A percentile compares a stretch with the other conserved stretches of the same genome.
phyloP scores from a whole-genome alignment of 768 basidiomycete genomes.

The Trametes gibbosa region DNA sequence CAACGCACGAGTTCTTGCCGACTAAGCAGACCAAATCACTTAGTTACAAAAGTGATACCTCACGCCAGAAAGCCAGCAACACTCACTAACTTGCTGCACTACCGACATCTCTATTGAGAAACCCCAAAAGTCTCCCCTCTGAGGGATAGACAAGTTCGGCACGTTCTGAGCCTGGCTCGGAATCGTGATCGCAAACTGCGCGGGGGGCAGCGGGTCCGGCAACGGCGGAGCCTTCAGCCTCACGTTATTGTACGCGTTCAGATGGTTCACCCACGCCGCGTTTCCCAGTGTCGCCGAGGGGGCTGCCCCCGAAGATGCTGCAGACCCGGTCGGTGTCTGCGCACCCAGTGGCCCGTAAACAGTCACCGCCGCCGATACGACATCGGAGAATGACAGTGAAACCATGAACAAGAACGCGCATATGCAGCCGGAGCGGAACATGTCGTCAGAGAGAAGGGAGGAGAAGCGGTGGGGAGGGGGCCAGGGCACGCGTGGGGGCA shows the following conservation, averaged over 20 bases:
- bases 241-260: slow-evolving; percentile 32
- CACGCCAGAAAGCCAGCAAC: background rate
- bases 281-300: background rate
- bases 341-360: slow-evolving; percentile 29
- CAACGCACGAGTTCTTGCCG: slow-evolving; percentile 48
- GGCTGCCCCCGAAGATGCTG: background rate
- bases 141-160: slow-evolving; percentile 38
- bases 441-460: background rate
- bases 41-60: background rate
- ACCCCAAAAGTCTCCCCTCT: slow-evolving; percentile 61
- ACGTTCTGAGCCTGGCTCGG: slow-evolving; percentile 9
- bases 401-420: background rate
- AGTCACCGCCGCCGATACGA: slow-evolving; percentile 7
- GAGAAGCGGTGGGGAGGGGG: background rate
- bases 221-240: slow-evolving; percentile 31
- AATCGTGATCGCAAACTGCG: slow-evolving; percentile 23
- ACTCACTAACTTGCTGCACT: slow-evolving; percentile 61
- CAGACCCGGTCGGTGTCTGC: background rate
- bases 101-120: slow-evolving; percentile 80
- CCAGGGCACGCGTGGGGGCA: background rate
- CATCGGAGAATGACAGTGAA: background rate
- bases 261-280: background rate
- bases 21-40: slow-evolving; percentile 33
- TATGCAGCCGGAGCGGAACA: background rate
- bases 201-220: slow-evolving; percentile 23